These are phyloP conservation scores for Yarrowia galli DNA, from an alignment of 1,139 yeast genomes.

Conservation along the genomic window DNA sequence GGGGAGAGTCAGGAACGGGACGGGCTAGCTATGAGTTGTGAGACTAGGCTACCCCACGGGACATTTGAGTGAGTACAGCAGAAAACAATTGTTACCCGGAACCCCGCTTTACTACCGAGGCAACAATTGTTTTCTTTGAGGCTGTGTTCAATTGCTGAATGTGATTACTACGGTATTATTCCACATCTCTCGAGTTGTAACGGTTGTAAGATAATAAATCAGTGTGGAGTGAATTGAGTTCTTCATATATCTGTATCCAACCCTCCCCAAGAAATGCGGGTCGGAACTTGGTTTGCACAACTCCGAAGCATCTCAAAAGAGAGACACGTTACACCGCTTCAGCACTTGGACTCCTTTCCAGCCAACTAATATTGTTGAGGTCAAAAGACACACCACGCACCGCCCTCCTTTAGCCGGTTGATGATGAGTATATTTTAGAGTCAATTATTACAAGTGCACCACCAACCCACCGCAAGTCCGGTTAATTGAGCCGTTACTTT, in stretches of 20 bases:
- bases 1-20: conserved; percentile 18
- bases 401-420: neutral
- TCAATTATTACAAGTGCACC: neutral
- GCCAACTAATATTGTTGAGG: neutral
- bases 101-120: too few species aligned
- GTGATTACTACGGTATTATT: too few species aligned
- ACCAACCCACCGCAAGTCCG: conserved; percentile 2
- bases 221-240: neutral
- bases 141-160: neutral
- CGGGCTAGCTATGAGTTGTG: too few species aligned
- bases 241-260: neutral
- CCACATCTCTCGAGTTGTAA: too few species aligned
- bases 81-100: too few species aligned
- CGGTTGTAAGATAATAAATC: neutral
- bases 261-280: neutral
- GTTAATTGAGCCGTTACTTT: neutral
- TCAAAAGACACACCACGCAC: neutral
- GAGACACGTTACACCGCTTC: neutral
- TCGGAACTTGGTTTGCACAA: neutral
- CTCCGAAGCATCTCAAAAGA: conserved; percentile 1
- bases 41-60: neutral
- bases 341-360: neutral
- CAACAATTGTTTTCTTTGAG: too few species aligned
- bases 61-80: too few species aligned
- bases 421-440: neutral